Conservation (phyloP, 129 eudicot species). For the Cynara cardunculus region DNA sequence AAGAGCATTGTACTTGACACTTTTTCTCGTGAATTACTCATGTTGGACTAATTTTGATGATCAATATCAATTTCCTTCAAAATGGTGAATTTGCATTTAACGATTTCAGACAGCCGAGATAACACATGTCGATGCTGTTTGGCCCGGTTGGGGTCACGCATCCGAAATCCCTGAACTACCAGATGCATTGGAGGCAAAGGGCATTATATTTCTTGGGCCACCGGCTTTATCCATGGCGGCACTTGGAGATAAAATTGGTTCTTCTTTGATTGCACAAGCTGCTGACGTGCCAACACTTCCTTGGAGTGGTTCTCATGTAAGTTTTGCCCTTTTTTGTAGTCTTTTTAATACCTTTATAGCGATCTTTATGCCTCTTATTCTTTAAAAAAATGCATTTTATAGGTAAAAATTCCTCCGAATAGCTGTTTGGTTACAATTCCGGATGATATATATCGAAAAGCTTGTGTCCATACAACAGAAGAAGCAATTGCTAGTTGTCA, state of each 20-base stretch:
- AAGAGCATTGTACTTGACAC: background rate
- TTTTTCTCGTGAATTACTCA: background rate
- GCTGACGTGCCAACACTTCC: constrained; percentile 98
- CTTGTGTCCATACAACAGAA: constrained; percentile 88
- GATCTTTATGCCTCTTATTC: constrained; percentile 1
- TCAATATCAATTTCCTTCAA: background rate
- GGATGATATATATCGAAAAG: constrained; percentile 73
- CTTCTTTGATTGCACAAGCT: constrained; percentile 97
- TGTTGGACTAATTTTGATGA: background rate
- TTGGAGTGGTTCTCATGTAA: constrained; percentile 99
- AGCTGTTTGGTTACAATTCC: constrained; percentile 79
- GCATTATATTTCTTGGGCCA: constrained; percentile 93
- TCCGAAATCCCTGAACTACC: constrained; percentile 98
- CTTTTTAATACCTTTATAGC: background rate
- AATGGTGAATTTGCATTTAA: background rate
- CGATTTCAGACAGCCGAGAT: constrained; percentile 79
- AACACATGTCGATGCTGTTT: constrained; percentile 95
- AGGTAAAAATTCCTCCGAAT: constrained; percentile 82
- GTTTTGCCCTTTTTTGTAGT: background rate
- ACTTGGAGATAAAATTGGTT: constrained; percentile 94
- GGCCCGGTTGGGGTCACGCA: constrained; percentile 99
- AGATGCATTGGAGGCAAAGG: constrained; percentile 83
- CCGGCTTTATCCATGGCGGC: constrained; percentile 94
- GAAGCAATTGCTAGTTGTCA: constrained; percentile 96
- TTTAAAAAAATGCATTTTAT: background rate